Conservation (phyloP, 176 grass and related monocot genomes). For the Oryza glaberrima region DNA sequence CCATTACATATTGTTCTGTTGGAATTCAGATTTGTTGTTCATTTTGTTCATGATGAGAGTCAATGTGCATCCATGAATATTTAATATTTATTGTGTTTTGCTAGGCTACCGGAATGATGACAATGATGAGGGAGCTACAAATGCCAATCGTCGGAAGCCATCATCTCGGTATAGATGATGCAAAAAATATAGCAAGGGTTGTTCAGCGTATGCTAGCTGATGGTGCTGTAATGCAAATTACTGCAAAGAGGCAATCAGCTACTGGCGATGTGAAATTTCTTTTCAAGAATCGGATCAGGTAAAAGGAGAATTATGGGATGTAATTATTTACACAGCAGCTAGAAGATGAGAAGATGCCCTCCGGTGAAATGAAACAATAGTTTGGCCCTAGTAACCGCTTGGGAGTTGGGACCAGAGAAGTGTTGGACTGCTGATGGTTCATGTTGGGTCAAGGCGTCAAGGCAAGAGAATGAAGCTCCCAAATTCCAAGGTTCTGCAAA, state of each 20-base stretch:
- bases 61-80: not conserved
- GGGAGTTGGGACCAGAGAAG: too few relatives aligned
- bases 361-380: too few relatives aligned
- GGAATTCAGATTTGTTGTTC: not conserved
- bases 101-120: slow-evolving; percentile 92
- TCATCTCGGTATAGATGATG: slow-evolving; percentile 89
- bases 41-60: slow-evolving; percentile 10
- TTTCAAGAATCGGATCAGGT: slow-evolving; percentile 72
- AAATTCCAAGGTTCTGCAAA: too few relatives aligned
- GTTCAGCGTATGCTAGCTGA: slow-evolving; percentile 80
- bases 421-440: too few relatives aligned
- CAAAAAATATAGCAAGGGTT: slow-evolving; percentile 88
- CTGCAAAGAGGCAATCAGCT: slow-evolving; percentile 62
- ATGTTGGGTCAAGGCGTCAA: too few relatives aligned
- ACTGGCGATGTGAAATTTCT: slow-evolving; percentile 61
- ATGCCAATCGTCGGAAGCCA: slow-evolving; percentile 74
- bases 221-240: slow-evolving; percentile 69
- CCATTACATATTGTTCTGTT: not conserved
- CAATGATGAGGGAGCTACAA: slow-evolving; percentile 81
- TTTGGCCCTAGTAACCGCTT: too few relatives aligned
- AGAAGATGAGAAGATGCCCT: too few relatives aligned
- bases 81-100: slow-evolving; percentile 16
- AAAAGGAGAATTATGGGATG: not conserved
- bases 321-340: not conserved
- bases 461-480: too few relatives aligned